These are phyloP conservation scores for Yamadazyma tumulicola DNA, from an alignment of 805 yeast genomes.

Conservation along the genomic window DNA sequence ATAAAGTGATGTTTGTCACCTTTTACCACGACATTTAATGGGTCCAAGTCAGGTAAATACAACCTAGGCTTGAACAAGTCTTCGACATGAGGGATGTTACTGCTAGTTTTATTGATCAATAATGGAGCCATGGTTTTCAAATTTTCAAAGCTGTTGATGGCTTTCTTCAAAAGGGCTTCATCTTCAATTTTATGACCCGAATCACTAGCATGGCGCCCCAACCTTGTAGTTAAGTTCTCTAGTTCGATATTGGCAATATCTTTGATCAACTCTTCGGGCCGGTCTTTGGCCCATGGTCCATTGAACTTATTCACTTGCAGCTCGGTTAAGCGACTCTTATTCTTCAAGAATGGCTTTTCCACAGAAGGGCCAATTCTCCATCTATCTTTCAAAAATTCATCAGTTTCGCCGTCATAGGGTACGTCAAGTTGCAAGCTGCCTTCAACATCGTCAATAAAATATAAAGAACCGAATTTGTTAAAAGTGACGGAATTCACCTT, in stretches of 20 bases:
- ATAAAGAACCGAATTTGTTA: conserved; percentile 76
- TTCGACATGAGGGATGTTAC: conserved; percentile 56
- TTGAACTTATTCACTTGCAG: conserved; percentile 46
- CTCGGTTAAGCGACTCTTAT: conserved; percentile 52
- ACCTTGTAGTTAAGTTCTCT: conserved; percentile 53
- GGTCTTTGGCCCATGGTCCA: conserved; percentile 74
- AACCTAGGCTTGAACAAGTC: conserved; percentile 71
- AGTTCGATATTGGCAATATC: conserved; percentile 66
- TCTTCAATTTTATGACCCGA: conserved; percentile 45
- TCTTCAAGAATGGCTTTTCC: conserved; percentile 75
- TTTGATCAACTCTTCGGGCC: conserved; percentile 60
- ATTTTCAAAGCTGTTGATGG: conserved; percentile 60
- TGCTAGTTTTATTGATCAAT: conserved; percentile 53
- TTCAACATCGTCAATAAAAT: conserved; percentile 67
- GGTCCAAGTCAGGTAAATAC: conserved; percentile 81
- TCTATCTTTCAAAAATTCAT: conserved; percentile 52
- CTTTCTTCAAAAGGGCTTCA: conserved; percentile 41
- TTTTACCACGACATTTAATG: conserved; percentile 69
- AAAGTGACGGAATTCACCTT: conserved; percentile 56
- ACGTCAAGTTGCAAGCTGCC: conserved; percentile 38
- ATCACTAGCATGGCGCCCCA: conserved; percentile 54
- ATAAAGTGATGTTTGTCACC: conserved; percentile 50
- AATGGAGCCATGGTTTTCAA: conserved; percentile 53
- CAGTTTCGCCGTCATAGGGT: conserved; percentile 56
- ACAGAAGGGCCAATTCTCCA: conserved; percentile 92